These are phyloP conservation scores for Rhytidhysteron rufulum DNA, from an alignment of 2,329 filamentous ascomycete species.

Conservation along the genomic window DNA sequence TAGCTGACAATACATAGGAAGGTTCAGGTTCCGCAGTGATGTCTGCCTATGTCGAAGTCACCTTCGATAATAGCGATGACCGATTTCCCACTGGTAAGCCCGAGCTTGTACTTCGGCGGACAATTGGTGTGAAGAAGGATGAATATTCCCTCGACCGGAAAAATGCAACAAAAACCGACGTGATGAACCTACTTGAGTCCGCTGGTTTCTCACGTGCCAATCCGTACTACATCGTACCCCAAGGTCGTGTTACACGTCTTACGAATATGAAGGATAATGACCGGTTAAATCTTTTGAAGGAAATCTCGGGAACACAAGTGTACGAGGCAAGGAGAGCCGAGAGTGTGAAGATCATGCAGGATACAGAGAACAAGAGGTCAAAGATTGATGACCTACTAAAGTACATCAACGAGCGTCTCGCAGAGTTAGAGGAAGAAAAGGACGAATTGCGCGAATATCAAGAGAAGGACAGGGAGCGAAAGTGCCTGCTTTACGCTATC, in stretches of 20 bases:
- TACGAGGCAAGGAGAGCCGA: constrained; percentile 91
- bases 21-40: constrained; percentile 96
- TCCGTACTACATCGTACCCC: constrained; percentile 98
- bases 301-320: constrained; percentile 96
- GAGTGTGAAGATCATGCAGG: constrained; percentile 93
- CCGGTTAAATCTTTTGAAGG: constrained; percentile 83
- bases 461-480: constrained; percentile 86
- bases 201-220: constrained; percentile 96
- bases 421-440: constrained; percentile 93
- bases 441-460: constrained; percentile 92
- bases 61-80: constrained; percentile 96
- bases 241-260: constrained; percentile 89
- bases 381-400: constrained; percentile 92
- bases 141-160: constrained; percentile 98
- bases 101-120: constrained; percentile 85
- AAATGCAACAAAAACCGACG: constrained; percentile 89
- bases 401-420: constrained; percentile 85
- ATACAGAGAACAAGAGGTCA: constrained; percentile 88
- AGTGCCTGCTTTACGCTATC: constrained; percentile 91
- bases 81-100: constrained; percentile 91
- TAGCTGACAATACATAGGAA: constrained; percentile 53
- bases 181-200: constrained; percentile 91
- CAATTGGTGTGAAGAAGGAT: constrained; percentile 96
- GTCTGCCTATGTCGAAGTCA: constrained; percentile 99
- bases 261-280: constrained; percentile 99